phyloP scores from a whole-genome alignment of 2,329 filamentous ascomycete species.

The Neonectria coccinea region DNA sequence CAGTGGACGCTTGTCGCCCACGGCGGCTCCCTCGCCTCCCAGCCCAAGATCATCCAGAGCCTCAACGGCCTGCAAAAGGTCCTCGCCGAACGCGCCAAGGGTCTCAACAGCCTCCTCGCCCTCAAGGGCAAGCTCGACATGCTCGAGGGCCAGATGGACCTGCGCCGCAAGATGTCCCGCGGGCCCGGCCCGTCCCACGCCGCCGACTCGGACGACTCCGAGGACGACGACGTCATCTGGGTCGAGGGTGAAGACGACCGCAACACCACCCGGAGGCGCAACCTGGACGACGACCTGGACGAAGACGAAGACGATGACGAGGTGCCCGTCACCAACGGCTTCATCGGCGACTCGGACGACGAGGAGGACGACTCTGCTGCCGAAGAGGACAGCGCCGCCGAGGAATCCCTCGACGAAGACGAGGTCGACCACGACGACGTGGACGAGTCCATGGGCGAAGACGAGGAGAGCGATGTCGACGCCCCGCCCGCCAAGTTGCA shows the following conservation, averaged over 20 bases:
- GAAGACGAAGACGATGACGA: constrained; percentile 69
- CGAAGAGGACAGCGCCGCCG: constrained; percentile 58
- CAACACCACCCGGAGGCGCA: constrained; percentile 51
- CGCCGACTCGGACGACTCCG: constrained; percentile 60
- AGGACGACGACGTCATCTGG: constrained; percentile 82
- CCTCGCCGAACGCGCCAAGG: constrained; percentile 85
- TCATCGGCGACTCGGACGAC: constrained; percentile 70
- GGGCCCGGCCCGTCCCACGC: constrained; percentile 52
- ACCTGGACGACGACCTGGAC: constrained; percentile 54
- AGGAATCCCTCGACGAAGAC: constrained; percentile 66
- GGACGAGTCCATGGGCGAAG: constrained; percentile 66
- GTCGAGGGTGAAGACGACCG: constrained; percentile 86
- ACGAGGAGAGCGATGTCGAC: constrained; percentile 65
- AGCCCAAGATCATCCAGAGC: constrained; percentile 83
- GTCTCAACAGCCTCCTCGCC: constrained; percentile 83
- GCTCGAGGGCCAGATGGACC: constrained; percentile 87
- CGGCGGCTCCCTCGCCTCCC: constrained; percentile 88
- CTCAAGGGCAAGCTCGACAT: constrained; percentile 97
- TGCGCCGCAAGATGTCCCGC: constrained; percentile 77
- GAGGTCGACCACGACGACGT: constrained; percentile 71
- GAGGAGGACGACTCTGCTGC: constrained; percentile 63
- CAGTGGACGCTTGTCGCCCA: constrained; percentile 95
- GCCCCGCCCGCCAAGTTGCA: constrained; percentile 60
- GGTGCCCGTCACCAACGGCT: constrained; percentile 65
- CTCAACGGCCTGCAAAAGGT: constrained; percentile 86